phyloP scores from a whole-genome alignment of 2,329 filamentous ascomycete species.

The Tolypocladium capitatum region DNA sequence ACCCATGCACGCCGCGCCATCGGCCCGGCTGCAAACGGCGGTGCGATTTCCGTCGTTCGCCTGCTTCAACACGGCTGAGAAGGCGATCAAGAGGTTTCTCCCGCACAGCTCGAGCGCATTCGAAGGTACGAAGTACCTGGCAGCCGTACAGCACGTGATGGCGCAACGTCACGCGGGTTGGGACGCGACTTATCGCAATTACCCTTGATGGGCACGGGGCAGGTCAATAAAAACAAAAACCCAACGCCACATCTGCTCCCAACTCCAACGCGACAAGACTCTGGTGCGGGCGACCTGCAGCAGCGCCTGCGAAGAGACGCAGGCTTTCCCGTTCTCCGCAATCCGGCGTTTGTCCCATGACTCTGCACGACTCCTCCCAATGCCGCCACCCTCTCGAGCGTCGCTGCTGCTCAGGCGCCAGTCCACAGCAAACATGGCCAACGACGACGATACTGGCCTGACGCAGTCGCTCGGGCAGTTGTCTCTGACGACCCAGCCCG shows the following conservation, averaged over 20 bases:
- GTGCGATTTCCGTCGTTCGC: not conserved
- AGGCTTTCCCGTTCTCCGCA: not conserved
- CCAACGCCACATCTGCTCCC: not conserved
- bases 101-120: not conserved
- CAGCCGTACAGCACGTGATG: not conserved
- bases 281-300: not conserved
- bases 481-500: slow-evolving; percentile 23
- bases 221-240: not conserved
- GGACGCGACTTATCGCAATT: too few relatives aligned
- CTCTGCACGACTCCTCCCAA: not conserved
- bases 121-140: not conserved
- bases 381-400: not conserved
- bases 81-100: not conserved
- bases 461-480: slow-evolving; percentile 31
- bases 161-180: too few relatives aligned
- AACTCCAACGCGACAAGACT: not conserved
- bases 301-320: not conserved
- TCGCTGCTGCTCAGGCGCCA: slow-evolving; percentile 19
- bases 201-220: not conserved
- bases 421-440: slow-evolving; percentile 15
- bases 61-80: not conserved
- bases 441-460: slow-evolving; percentile 19
- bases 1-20: not conserved
- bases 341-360: not conserved
- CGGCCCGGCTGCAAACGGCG: not conserved